Evolutionary conservation across 2,329 filamentous ascomycete genomes (phyloP).

Genomic region (Fusarium multiceps): DNA sequence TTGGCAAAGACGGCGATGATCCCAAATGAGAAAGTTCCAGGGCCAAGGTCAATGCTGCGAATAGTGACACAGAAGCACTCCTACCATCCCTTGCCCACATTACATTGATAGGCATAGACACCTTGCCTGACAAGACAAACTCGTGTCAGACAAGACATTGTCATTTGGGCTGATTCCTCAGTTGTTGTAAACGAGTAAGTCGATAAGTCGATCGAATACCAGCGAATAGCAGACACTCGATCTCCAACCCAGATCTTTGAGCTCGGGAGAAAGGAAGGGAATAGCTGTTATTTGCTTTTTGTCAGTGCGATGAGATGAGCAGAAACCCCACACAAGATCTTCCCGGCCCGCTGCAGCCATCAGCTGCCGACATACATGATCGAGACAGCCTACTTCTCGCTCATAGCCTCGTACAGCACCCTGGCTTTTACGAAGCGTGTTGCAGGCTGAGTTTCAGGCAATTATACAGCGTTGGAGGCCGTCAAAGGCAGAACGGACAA

Average conservation of each 20-base stretch:
- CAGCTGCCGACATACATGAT: conserved; percentile 28
- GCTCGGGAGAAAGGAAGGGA: conserved; percentile 10
- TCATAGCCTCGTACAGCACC: conserved; percentile 2
- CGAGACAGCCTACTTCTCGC: background rate
- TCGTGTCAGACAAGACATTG: background rate
- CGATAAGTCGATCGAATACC: background rate
- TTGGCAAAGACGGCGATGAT: background rate
- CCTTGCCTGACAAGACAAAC: background rate
- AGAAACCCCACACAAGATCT: conserved; percentile 37
- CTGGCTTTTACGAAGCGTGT: conserved; percentile 7
- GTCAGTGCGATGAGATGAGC: conserved; percentile 19
- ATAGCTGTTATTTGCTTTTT: conserved; percentile 18
- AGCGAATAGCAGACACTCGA: background rate
- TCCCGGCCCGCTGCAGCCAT: conserved; percentile 33
- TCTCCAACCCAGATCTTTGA: background rate
- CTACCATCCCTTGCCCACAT: too few species aligned
- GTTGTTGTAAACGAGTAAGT: background rate
- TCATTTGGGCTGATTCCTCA: conserved; percentile 7
- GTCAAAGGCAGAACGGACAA: background rate
- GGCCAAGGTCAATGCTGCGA: conserved; percentile 11
- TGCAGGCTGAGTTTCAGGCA: conserved; percentile 9
- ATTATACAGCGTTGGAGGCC: conserved; percentile 12
- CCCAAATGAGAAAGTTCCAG: background rate
- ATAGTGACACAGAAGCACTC: background rate
- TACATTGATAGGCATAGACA: too few species aligned